These are phyloP conservation scores for Schizothecium vesticola DNA, from an alignment of 495 filamentous ascomycete genomes.

Conservation along the genomic window DNA sequence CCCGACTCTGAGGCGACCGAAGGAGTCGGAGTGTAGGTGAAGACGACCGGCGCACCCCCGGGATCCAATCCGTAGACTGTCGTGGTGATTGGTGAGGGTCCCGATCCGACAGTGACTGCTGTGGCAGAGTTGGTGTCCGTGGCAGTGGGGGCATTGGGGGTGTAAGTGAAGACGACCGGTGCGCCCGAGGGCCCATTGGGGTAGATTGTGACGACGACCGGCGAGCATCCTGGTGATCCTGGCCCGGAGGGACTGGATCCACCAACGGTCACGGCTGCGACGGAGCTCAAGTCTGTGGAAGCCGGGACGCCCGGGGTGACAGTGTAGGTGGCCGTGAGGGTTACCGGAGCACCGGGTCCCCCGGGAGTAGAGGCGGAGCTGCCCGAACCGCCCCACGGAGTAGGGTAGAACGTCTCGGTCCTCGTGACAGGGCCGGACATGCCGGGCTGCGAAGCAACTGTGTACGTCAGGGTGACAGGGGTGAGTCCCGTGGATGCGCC, in stretches of 20 bases:
- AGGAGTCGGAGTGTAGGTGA: slow-evolving; percentile 14
- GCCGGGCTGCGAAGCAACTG: background rate
- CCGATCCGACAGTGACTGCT: background rate
- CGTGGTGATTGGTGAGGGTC: slow-evolving; percentile 4
- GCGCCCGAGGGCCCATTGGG: background rate
- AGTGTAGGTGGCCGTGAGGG: slow-evolving; percentile 8
- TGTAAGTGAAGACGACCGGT: slow-evolving; percentile 19
- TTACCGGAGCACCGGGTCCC: background rate
- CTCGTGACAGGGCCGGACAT: background rate
- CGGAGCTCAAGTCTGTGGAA: background rate
- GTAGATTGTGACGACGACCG: slow-evolving; percentile 19
- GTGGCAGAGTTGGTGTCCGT: background rate
- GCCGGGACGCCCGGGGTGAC: slow-evolving; percentile 7
- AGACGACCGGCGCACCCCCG: slow-evolving; percentile 8
- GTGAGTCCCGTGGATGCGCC: background rate
- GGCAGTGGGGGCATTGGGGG: background rate
- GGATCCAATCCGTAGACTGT: slow-evolving; percentile 4
- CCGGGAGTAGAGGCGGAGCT: background rate
- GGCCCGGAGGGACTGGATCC: background rate
- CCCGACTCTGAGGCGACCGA: background rate
- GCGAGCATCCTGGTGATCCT: slow-evolving; percentile 3
- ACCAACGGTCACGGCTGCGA: background rate
- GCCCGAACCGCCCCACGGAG: background rate
- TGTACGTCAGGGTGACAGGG: background rate
- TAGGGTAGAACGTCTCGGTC: background rate